Evolutionary conservation across 495 filamentous ascomycete species (phyloP).

Genomic region (Hyaloscypha variabilis): DNA sequence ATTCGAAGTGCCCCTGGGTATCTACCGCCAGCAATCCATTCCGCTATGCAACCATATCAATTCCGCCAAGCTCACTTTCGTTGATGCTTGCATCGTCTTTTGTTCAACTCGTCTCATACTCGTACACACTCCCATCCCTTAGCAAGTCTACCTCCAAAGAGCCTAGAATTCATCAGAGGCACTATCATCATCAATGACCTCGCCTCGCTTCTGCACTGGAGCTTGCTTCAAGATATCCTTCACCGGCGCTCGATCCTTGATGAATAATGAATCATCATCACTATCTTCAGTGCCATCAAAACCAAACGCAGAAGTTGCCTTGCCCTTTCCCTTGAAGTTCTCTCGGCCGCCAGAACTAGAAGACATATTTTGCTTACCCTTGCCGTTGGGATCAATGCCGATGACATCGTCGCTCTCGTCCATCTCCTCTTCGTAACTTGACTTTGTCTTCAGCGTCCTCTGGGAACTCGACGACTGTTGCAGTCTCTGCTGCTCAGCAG

Average conservation of each 20-base stretch:
- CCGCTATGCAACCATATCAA: neutral
- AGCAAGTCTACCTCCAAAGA: neutral
- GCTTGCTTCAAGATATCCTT: neutral
- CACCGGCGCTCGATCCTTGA: neutral
- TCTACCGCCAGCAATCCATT: neutral
- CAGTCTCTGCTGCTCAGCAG: neutral
- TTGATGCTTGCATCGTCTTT: neutral
- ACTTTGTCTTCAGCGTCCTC: neutral
- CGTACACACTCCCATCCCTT: neutral
- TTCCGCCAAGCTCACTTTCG: neutral
- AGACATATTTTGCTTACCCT: neutral
- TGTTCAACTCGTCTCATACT: neutral
- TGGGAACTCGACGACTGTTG: neutral
- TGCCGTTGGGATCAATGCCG: neutral
- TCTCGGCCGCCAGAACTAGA: neutral
- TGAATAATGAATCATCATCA: neutral
- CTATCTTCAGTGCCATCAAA: neutral
- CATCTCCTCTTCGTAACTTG: neutral
- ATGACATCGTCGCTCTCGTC: constrained; percentile 3
- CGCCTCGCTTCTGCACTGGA: neutral
- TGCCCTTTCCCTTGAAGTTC: neutral
- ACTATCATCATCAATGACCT: neutral
- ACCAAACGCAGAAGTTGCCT: neutral
- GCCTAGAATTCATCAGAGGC: neutral
- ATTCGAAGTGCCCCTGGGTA: neutral